Evolutionary conservation across 1,284 basidiomycete genomes (phyloP), one percentile per base, ranked within the genome.

Genomic region (Cutaneotrichosporon dermatis): DNA sequence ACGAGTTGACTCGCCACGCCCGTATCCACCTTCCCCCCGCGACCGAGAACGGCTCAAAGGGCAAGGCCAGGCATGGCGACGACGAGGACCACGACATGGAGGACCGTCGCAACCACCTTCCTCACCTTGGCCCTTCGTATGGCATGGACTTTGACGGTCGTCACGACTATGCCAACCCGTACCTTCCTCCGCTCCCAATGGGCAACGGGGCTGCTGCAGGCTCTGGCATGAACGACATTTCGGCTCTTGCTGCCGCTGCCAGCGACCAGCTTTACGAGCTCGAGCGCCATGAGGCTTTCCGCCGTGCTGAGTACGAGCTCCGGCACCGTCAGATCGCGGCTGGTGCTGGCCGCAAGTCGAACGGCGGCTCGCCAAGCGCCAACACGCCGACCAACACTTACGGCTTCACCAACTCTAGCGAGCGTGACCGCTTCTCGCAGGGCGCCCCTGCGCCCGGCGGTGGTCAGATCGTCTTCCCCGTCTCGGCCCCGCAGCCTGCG

Each of bases 1-100:
- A 99, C 80, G 95, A 99, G 79, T 85, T 99, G 67, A 99, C 95
- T 25, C 85, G 95, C 59, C 95, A 99, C 73, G 88, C 91, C 0
- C 86, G 95, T 58, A 99, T 98, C 69, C 95, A 99, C 78, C 87
- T 79, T 48, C 81, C 73, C 0, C 65, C 71, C 1, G 69, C 69
- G 6, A 57, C 61, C 11, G 75, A 76, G 59, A 71, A 68, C 39
- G 54, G 54, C n/a, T 7, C 15, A 10, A 55, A 55, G 54, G 37
- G 54, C 36, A 55, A 40, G 54, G 44, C 15, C 3, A 50, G 35
- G 37, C 55, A 43, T 40, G 45, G 42, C 25, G 36, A 53, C 35
- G 43, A 48, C 13, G 58, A 72, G 66, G 59, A 61, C 36, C 66
- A 76, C 59, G 65, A 70, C 59, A 70, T 76, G 43, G 67, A 74